Evolutionary conservation across 192 early-diverging fungal genomes (phyloP), one percentile per base, ranked within the genome.

Genomic region (Backusella parvicylindrica): DNA sequence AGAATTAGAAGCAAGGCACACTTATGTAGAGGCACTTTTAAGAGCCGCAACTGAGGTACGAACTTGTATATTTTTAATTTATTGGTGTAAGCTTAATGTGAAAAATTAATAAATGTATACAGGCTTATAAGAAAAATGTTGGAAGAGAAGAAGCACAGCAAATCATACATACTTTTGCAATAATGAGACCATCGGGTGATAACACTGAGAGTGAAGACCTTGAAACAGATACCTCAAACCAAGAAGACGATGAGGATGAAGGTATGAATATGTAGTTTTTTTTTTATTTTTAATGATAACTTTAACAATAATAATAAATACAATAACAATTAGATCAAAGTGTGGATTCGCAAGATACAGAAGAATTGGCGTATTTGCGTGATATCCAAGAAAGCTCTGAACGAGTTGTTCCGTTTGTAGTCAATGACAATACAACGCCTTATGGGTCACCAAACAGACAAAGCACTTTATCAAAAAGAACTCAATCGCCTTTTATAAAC

Each of bases 1-100:
- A 7, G 76, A 81, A 31, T 50, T 89, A 36, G 66, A 78, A 18
- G 80, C 77, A 13, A 75, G 86, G 71, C 75, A 85, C 38, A 56
- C 43, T 26, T 77, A 81, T 67, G 81, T 86, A 8, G 76, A 79
- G 12, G 49, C 65, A n/a, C 43, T 81, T 18, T 67, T 80, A 31
- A 66, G 70, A 47, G 75, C 70, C 31, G 79, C 74, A 38, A 40
- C 74, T 30, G 79, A 80, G 71, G 76, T 77, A 73, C 43, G 31
- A 30, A 32, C 15, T 9, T 26, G 35, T 21, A 43, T 63, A 56
- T 28, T 35, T n/a, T 35, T 49, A 35, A 32, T 18, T 28, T 60
- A 60, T 60, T 60, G 53, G 53, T 60, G 53, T 60, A 60, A 60
- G 53, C 21, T 28, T 9, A 11, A 60, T 60, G 53, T 60, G 53